Percentiles rank a stretch among this genome's conserved stretches.
phyloP scores from a whole-genome alignment of 805 yeast species.

The Wickerhamiella parazyma region DNA sequence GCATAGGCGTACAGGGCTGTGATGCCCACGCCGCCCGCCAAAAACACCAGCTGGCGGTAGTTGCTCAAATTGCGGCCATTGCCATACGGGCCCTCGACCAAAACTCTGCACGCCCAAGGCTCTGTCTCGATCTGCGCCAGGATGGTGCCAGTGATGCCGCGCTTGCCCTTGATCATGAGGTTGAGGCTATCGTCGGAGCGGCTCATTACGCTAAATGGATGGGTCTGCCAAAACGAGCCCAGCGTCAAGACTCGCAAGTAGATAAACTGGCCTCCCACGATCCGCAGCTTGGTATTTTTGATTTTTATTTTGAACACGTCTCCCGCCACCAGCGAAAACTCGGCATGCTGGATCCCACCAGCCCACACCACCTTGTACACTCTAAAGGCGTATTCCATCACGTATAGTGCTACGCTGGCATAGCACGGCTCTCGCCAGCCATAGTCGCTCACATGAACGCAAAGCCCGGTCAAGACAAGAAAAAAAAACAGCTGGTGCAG shows the following conservation, averaged over 20 bases:
- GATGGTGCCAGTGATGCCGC: slow-evolving; percentile 30
- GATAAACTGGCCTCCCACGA: slow-evolving; percentile 35
- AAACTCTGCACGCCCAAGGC: slow-evolving; percentile 23
- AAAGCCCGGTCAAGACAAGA: slow-evolving; percentile 21
- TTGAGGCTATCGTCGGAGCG: slow-evolving; percentile 26
- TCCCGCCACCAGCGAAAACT: slow-evolving; percentile 15
- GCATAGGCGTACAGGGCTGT: slow-evolving; percentile 43
- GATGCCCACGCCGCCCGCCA: slow-evolving; percentile 59
- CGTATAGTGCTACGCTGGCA: slow-evolving; percentile 54
- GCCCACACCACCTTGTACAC: slow-evolving; percentile 39
- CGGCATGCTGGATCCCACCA: slow-evolving; percentile 34
- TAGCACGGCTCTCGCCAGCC: slow-evolving; percentile 44
- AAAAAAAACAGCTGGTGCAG: slow-evolving; percentile 29
- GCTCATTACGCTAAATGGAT: slow-evolving; percentile 45
- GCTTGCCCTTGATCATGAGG: slow-evolving; percentile 38
- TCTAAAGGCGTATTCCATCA: slow-evolving; percentile 47
- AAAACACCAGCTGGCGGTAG: slow-evolving; percentile 35
- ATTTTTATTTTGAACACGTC: slow-evolving; percentile 29
- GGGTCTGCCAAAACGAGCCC: slow-evolving; percentile 51
- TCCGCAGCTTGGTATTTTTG: slow-evolving; percentile 12
- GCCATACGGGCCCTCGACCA: slow-evolving; percentile 55
- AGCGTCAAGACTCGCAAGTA: slow-evolving; percentile 42
- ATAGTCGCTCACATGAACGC: slow-evolving; percentile 47
- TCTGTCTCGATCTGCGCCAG: not conserved
- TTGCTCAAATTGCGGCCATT: slow-evolving; percentile 27